phyloP scores from a whole-genome alignment of 75 land plant genomes.

The Azolla pinnata region DNA sequence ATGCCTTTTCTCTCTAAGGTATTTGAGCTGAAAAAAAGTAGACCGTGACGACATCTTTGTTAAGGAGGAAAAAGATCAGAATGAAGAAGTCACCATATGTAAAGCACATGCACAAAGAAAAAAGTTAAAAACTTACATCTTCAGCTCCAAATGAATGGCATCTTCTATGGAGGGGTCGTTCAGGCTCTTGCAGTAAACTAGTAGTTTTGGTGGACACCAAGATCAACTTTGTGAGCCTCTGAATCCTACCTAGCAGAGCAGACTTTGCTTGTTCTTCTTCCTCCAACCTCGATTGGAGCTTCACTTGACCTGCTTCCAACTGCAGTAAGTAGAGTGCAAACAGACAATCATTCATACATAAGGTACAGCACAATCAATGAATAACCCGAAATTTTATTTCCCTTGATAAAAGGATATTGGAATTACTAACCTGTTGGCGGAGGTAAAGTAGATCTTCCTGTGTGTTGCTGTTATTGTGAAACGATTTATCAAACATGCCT shows the following conservation, averaged over 20 bases:
- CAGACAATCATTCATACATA: too few species aligned
- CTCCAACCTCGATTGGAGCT: slow-evolving; percentile 39
- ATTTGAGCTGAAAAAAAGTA: slow-evolving; percentile 48
- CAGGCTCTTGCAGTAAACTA: slow-evolving; percentile 21
- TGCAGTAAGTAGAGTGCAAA: slow-evolving; percentile 3
- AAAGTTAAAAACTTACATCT: slow-evolving; percentile 23
- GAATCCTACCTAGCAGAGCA: slow-evolving; percentile 44
- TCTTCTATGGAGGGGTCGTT: slow-evolving; percentile 22
- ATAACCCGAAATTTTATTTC: too few species aligned
- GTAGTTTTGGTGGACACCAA: slow-evolving; percentile 43
- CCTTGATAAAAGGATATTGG: not conserved
- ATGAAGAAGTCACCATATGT: too few species aligned
- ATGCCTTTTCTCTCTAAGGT: slow-evolving; percentile 59
- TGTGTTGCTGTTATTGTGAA: slow-evolving; percentile 16
- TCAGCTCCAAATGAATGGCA: slow-evolving; percentile 48
- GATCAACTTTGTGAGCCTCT: slow-evolving; percentile 43
- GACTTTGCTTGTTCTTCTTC: slow-evolving; percentile 54
- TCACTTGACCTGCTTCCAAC: slow-evolving; percentile 48
- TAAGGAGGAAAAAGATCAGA: not conserved
- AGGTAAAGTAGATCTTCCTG: slow-evolving; percentile 75
- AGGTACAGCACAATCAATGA: too few species aligned
- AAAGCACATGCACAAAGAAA: too few species aligned
- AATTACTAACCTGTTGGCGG: slow-evolving; percentile 64
- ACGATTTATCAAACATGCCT: slow-evolving; percentile 65
- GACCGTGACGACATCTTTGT: not conserved